Evolutionary conservation across 768 basidiomycete species (phyloP), one percentile per base, ranked within the genome.

Genomic region (Tylopilus subfusipes): DNA sequence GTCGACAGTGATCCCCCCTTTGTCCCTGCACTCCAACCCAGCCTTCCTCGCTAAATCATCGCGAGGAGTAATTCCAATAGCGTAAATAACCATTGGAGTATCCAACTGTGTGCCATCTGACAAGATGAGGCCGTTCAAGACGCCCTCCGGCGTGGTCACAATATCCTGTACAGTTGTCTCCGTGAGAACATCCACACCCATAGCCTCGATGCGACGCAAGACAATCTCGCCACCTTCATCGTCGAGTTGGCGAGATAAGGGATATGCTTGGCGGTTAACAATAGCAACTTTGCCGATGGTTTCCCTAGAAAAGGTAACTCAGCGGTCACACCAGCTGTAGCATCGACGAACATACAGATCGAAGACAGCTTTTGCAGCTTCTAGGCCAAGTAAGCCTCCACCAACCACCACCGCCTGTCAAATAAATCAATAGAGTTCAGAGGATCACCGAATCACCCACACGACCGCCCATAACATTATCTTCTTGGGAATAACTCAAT

Each of bases 311-410:
- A 4, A 24, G 18, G 31, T 16, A 24, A 21, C 4, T 54, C 8
- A 39, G n/a, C 25, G 18, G 13, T 19, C 2, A 9, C 27, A 33
- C 25, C 31, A 36, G 5, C 19, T 22, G 11, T n/a, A 9, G 16
- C 6, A 34, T 5, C 4, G 25, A 34, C 7, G 34, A 33, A 65
- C 68, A 19, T 48, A 69, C 63, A 86, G 70, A 65, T 89, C 87
- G 60, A 81, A 80, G 8, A 81, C 75, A 0, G 86, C 87, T 62
- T 89, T 88, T 4, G 86, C 88, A 3, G 87, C 86, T 69, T 88
- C 88, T 30, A 90, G 71, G 12, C 86, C 88, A 18, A 88, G 77
- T 12, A 90, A 67, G 10, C 86, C 87, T 10, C 87, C 87, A 19
- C 88, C 88, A 14, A 90, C 76, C 3, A 88, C 78, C 18, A 54